These are phyloP conservation scores for Brasenia schreberi DNA, from an alignment of 164 flowering plant genomes.

Conservation along the genomic window DNA sequence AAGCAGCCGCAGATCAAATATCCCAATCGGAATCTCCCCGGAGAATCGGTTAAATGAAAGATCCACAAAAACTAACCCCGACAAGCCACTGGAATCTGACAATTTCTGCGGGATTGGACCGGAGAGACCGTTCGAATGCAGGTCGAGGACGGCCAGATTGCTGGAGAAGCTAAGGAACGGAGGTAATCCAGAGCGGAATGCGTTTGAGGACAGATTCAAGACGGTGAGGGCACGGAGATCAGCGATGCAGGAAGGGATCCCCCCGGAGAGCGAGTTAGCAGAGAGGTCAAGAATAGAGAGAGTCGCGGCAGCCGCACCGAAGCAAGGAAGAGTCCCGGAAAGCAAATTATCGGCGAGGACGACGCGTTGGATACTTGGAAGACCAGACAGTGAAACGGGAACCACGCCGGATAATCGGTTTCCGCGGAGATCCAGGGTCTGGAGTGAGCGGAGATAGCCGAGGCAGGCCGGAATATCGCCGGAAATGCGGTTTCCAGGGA, in stretches of 20 bases:
- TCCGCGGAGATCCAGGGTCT: slow-evolving; percentile 39
- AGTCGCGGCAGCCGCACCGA: slow-evolving; percentile 34
- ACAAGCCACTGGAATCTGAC: slow-evolving; percentile 44
- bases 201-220: slow-evolving; percentile 60
- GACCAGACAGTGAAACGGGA: slow-evolving; percentile 29
- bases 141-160: slow-evolving; percentile 50
- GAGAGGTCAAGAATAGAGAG: slow-evolving; percentile 48
- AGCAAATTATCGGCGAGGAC: slow-evolving; percentile 33
- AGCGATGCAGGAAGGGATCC: slow-evolving; percentile 74
- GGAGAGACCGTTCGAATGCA: slow-evolving; percentile 63
- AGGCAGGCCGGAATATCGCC: slow-evolving; percentile 56
- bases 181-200: slow-evolving; percentile 38
- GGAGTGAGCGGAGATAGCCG: slow-evolving; percentile 24
- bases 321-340: slow-evolving; percentile 77
- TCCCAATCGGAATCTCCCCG: slow-evolving; percentile 51
- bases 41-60: slow-evolving; percentile 69
- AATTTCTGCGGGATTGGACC: slow-evolving; percentile 59
- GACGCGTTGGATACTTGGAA: slow-evolving; percentile 29
- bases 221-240: slow-evolving; percentile 31
- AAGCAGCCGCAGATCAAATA: slow-evolving; percentile 70
- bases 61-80: slow-evolving; percentile 70
- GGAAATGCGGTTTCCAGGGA: slow-evolving; percentile 37
- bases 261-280: slow-evolving; percentile 57
- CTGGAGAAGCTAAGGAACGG: slow-evolving; percentile 68
- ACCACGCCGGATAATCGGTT: slow-evolving; percentile 41